Percentiles rank a stretch among this genome's conserved stretches.
Conservation (phyloP, 768 basidiomycete genomes). For the Russula earlei region DNA sequence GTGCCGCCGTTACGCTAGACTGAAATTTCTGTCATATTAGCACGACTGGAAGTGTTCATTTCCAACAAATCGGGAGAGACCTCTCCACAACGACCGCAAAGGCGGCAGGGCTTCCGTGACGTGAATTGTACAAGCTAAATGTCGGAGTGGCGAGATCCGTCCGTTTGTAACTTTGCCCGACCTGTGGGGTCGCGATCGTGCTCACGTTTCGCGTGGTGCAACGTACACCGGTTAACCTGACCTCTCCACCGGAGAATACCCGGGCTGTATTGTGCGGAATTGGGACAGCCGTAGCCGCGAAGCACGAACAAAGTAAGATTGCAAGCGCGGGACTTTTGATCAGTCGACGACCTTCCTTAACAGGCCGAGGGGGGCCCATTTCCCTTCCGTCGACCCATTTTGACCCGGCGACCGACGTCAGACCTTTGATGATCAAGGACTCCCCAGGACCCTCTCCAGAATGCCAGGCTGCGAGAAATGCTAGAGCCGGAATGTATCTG, state of each 20-base stretch:
- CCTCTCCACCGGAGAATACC: slow-evolving; percentile 1
- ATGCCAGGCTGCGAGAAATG: not conserved
- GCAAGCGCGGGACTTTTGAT: slow-evolving; percentile 5
- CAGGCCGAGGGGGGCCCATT: not conserved
- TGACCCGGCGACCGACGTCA: slow-evolving; percentile 12
- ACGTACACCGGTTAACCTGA: not conserved
- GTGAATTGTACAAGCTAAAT: slow-evolving; percentile 6
- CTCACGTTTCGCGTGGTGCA: slow-evolving; percentile 1
- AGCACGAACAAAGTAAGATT: slow-evolving; percentile 4
- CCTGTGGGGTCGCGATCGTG: not conserved
- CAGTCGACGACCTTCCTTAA: slow-evolving; percentile 10
- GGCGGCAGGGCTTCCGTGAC: slow-evolving; percentile 12
- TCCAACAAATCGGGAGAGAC: not conserved
- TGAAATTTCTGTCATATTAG: not conserved
- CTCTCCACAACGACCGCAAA: slow-evolving; percentile 9
- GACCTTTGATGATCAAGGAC: slow-evolving; percentile 11
- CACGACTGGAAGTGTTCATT: slow-evolving; percentile 11
- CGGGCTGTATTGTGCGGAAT: slow-evolving; percentile 1
- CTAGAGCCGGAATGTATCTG: slow-evolving; percentile 8
- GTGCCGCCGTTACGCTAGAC: slow-evolving; percentile 1
- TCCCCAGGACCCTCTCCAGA: slow-evolving; percentile 14
- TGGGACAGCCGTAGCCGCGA: slow-evolving; percentile 5
- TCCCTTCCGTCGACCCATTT: not conserved
- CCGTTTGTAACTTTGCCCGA: not conserved
- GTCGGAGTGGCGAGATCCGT: slow-evolving; percentile 14